Conservation (phyloP, 1,284 basidiomycete species). For the Schizophyllum commune region DNA sequence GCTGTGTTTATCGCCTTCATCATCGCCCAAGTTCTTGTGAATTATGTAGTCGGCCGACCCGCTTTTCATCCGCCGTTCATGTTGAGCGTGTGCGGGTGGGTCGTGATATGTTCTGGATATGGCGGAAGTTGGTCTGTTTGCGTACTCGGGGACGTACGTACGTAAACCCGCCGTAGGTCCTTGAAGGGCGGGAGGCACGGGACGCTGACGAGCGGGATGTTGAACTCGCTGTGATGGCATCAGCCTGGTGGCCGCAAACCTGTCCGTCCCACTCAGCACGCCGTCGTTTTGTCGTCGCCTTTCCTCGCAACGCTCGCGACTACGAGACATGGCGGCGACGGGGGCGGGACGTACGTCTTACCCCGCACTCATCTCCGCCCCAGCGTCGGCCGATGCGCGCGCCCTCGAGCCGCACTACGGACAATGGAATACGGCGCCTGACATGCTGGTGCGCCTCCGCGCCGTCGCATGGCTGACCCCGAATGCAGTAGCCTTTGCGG, state of each 20-base stretch:
- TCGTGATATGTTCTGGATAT: not conserved
- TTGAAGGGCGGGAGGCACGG: not conserved
- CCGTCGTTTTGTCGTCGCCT: not conserved
- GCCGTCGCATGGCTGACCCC: not conserved
- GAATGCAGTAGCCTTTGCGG: not conserved
- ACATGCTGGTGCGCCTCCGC: not conserved
- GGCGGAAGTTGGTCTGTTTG: not conserved
- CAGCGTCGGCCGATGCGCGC: not conserved
- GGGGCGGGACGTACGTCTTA: not conserved
- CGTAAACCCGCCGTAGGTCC: not conserved
- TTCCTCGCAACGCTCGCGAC: not conserved
- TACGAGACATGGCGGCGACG: not conserved
- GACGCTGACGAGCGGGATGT: not conserved
- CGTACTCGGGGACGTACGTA: not conserved
- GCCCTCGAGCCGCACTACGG: not conserved
- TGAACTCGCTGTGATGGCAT: not conserved
- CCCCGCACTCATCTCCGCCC: not conserved
- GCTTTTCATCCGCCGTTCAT: not conserved
- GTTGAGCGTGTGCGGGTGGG: not conserved
- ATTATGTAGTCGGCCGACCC: not conserved
- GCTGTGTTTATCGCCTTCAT: not conserved
- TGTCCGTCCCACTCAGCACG: not conserved
- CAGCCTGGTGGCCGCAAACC: not conserved
- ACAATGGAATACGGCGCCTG: not conserved
- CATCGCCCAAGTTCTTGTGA: not conserved